Evolutionary conservation across 257 asterid genomes (phyloP).

Genomic region (Oldenlandia corymbosa): DNA sequence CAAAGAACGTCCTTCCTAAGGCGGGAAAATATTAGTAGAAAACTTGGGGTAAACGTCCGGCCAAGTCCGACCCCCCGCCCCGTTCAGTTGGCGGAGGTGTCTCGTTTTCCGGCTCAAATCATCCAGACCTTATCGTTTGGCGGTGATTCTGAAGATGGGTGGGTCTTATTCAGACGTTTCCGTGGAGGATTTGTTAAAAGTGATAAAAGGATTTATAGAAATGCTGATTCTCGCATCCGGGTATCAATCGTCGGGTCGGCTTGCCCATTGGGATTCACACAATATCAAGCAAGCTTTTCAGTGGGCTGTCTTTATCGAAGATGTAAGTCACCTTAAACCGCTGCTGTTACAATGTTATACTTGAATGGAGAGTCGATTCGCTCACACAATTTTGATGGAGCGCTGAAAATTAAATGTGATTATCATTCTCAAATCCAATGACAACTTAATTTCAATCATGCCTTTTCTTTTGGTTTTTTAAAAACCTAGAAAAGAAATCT

Average conservation of each 20-base stretch:
- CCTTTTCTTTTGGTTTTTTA: too few species aligned
- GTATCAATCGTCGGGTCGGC: conserved; percentile 66
- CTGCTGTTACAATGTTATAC: too few species aligned
- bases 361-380: neutral
- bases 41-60: neutral
- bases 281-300: conserved; percentile 51
- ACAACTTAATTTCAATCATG: neutral
- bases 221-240: conserved; percentile 66
- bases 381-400: neutral
- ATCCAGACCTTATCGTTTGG: neutral
- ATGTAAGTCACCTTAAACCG: conserved; percentile 27
- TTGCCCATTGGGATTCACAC: conserved; percentile 58
- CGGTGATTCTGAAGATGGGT: conserved; percentile 22
- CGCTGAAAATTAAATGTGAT: neutral
- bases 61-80: neutral
- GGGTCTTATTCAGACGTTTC: conserved; percentile 48
- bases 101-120: neutral
- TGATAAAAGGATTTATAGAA: conserved; percentile 49
- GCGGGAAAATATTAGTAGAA: conserved; percentile 4
- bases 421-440: neutral
- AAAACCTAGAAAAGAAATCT: neutral
- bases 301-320: conserved; percentile 62
- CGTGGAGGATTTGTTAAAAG: conserved; percentile 43
- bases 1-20: neutral
- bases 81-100: neutral